These are phyloP conservation scores for Durusdinium trenchii DNA, from an alignment of 73 alveolate species.

Conservation along the genomic window DNA sequence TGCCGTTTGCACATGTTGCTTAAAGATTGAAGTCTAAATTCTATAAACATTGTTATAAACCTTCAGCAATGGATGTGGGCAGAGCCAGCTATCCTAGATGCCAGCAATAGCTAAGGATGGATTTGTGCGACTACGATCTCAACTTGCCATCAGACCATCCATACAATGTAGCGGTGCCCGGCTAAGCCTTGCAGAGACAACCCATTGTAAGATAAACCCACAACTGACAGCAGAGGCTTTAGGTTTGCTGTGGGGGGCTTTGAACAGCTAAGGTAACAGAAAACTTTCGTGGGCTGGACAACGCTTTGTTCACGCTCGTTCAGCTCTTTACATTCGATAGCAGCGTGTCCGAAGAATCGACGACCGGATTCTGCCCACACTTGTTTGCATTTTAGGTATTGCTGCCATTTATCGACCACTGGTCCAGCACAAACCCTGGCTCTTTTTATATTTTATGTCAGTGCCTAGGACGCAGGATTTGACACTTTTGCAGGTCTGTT, in stretches of 20 bases:
- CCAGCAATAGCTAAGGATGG: constrained; percentile 9
- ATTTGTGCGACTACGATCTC: constrained; percentile 49
- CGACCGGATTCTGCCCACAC: background rate
- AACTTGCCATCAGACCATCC: constrained; percentile 67
- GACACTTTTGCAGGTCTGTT: background rate
- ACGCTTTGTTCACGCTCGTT: constrained; percentile 56
- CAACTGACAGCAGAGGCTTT: background rate
- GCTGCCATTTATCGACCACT: constrained; percentile 58
- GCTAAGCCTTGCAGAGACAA: background rate
- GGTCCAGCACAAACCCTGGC: constrained; percentile 70
- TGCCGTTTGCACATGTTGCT: too few species aligned
- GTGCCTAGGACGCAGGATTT: background rate
- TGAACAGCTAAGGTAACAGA: background rate
- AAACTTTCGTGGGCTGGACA: constrained; percentile 28
- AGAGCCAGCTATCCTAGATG: background rate
- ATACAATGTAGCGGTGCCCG: constrained; percentile 30
- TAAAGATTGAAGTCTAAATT: too few species aligned
- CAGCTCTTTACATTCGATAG: constrained; percentile 89
- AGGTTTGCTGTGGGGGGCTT: background rate
- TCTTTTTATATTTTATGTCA: constrained; percentile 69
- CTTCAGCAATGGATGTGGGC: background rate
- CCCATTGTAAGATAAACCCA: background rate
- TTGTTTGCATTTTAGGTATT: background rate
- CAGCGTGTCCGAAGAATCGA: background rate
- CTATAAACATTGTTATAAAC: too few species aligned